Evolutionary conservation across 352 stramenopile genomes (phyloP).

Genomic region (Pythium periplocum): DNA sequence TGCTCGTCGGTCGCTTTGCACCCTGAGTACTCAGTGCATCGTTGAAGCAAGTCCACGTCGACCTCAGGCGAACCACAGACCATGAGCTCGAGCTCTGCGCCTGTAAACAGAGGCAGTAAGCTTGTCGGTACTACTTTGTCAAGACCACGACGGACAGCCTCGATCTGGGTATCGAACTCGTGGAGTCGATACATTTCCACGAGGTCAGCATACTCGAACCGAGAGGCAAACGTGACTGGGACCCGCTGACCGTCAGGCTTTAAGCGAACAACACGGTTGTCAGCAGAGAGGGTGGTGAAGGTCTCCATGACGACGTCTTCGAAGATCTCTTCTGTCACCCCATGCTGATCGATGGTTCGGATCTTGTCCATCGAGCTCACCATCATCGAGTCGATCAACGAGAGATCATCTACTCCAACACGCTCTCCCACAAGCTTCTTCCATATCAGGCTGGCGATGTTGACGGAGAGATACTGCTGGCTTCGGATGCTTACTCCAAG

Average conservation of each 20-base stretch:
- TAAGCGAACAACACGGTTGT: slow-evolving; percentile 76
- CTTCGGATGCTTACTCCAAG: slow-evolving; percentile 86
- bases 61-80: slow-evolving; percentile 81
- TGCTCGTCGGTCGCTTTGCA: slow-evolving; percentile 66
- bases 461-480: slow-evolving; percentile 86
- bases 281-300: slow-evolving; percentile 86
- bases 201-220: slow-evolving; percentile 74
- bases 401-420: slow-evolving; percentile 75
- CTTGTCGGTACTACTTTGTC: slow-evolving; percentile 70
- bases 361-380: slow-evolving; percentile 87
- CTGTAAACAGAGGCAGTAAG: slow-evolving; percentile 76
- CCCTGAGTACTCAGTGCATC: slow-evolving; percentile 84
- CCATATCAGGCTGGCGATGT: slow-evolving; percentile 86
- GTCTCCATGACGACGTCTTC: slow-evolving; percentile 89
- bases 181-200: slow-evolving; percentile 76
- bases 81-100: slow-evolving; percentile 75
- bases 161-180: slow-evolving; percentile 62
- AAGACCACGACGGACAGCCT: slow-evolving; percentile 49
- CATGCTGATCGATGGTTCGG: slow-evolving; percentile 64
- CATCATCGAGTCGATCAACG: slow-evolving; percentile 79
- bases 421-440: slow-evolving; percentile 81
- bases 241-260: slow-evolving; percentile 52
- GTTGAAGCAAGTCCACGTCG: slow-evolving; percentile 73
- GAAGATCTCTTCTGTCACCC: slow-evolving; percentile 85
- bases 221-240: slow-evolving; percentile 75